Evolutionary conservation across 2,329 filamentous ascomycete genomes (phyloP).

Genomic region (Plectosphaerella sp.): DNA sequence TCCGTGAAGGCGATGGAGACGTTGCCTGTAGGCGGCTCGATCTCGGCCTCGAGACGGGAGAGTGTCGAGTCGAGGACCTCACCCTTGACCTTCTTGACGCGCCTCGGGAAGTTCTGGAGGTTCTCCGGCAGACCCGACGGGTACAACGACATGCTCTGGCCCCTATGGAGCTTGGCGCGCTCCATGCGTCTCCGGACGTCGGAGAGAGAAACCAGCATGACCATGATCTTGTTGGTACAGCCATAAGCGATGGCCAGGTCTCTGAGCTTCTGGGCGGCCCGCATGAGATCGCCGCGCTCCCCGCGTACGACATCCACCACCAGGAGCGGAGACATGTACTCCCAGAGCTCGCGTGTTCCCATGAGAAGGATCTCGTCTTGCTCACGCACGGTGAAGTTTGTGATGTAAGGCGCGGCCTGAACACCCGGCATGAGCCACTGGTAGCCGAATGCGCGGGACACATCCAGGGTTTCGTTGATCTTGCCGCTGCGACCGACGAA

Average conservation of each 20-base stretch:
- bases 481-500: constrained; percentile 94
- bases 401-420: constrained; percentile 83
- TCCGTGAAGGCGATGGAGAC: constrained; percentile 96
- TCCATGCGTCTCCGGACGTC: constrained; percentile 82
- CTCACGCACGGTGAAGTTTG: constrained; percentile 73
- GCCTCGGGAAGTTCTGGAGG: constrained; percentile 57
- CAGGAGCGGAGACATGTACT: constrained; percentile 83
- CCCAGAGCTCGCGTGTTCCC: constrained; percentile 91
- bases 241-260: constrained; percentile 96
- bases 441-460: constrained; percentile 93
- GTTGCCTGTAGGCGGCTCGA: constrained; percentile 85
- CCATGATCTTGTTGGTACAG: constrained; percentile 92
- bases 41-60: constrained; percentile 81
- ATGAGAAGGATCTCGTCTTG: constrained; percentile 91
- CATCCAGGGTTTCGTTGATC: constrained; percentile 84
- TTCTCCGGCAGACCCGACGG: constrained; percentile 72
- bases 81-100: constrained; percentile 58
- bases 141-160: constrained; percentile 81
- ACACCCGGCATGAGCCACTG: constrained; percentile 89
- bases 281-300: constrained; percentile 87
- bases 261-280: constrained; percentile 87
- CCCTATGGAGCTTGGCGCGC: constrained; percentile 66
- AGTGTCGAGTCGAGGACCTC: constrained; percentile 81
- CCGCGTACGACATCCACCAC: constrained; percentile 87
- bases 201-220: constrained; percentile 94